A percentile compares a stretch with the other conserved stretches of the same genome.
Evolutionary conservation across 495 filamentous ascomycete genomes (phyloP).

Genomic region (Aspergillus olivimuriae): DNA sequence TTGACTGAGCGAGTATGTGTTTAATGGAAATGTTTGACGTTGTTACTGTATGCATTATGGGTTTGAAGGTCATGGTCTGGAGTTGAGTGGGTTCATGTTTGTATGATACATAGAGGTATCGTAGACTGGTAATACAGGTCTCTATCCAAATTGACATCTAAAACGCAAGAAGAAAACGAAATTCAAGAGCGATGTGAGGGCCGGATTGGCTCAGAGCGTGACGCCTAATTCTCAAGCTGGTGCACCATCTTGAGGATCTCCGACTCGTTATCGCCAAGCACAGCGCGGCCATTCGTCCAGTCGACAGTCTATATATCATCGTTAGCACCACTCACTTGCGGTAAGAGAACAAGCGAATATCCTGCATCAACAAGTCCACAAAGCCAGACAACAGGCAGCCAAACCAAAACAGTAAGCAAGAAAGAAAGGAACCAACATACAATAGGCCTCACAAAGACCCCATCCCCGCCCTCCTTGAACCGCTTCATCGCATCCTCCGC

Average conservation of each 20-base stretch:
- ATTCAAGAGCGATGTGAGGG: too few relatives aligned
- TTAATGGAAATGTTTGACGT: conserved; percentile 22
- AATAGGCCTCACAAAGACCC: conserved; percentile 66
- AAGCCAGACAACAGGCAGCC: not conserved
- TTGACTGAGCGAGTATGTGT: conserved; percentile 24
- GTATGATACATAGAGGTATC: conserved; percentile 21
- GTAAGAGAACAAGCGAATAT: too few relatives aligned
- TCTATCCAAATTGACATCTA: not conserved
- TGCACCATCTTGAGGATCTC: conserved; percentile 77
- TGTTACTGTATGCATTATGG: conserved; percentile 13
- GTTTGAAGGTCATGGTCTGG: conserved; percentile 13
- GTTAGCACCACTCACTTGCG: conserved; percentile 12
- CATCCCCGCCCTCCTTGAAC: conserved; percentile 50
- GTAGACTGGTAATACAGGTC: conserved; percentile 9
- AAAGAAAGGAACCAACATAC: conserved; percentile 38
- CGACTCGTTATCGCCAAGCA: conserved; percentile 69
- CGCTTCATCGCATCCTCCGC: conserved; percentile 70
- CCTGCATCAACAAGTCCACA: not conserved
- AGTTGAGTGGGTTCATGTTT: too few relatives aligned
- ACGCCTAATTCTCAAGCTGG: conserved; percentile 29
- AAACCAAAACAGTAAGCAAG: not conserved
- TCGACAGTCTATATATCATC: conserved; percentile 64
- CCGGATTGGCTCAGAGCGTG: too few relatives aligned
- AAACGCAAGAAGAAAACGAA: too few relatives aligned
- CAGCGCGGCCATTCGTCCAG: conserved; percentile 84